Percentiles rank a stretch among this genome's conserved stretches.
phyloP scores from a whole-genome alignment of 345 rosid genomes.

The Gossypium mustelinum region DNA sequence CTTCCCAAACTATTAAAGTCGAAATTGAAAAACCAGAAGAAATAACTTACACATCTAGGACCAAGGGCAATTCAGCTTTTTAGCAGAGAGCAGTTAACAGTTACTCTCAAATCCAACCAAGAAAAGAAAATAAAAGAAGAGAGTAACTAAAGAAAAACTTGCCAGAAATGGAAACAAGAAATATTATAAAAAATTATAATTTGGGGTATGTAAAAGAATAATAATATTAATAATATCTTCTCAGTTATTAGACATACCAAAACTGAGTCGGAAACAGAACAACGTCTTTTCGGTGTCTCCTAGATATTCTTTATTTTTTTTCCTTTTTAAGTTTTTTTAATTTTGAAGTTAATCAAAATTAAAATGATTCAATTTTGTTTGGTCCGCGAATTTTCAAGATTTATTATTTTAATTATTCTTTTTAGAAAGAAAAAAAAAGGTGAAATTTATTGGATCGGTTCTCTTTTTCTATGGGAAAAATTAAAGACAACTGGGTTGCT shows the following conservation, averaged over 20 bases:
- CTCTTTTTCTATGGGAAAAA: not conserved
- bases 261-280: not conserved
- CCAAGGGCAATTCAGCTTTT: not conserved
- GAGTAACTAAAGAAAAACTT: conserved; percentile 24
- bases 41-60: conserved; percentile 4
- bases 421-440: no score
- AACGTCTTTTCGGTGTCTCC: conserved; percentile 6
- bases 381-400: not conserved
- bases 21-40: no score
- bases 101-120: not conserved
- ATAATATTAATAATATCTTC: not conserved
- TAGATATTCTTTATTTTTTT: not conserved
- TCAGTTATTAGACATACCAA: not conserved
- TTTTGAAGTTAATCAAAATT: no score
- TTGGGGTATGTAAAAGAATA: conserved; percentile 3
- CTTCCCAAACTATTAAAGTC: not conserved
- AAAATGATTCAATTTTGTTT: not conserved
- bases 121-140: conserved; percentile 19
- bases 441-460: not conserved
- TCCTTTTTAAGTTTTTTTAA: not conserved
- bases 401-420: not conserved
- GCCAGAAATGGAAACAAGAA: conserved; percentile 29
- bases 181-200: conserved; percentile 12
- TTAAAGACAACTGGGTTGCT: conserved; percentile 20
- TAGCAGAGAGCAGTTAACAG: not conserved